Percentiles rank a stretch among this genome's conserved stretches.
Evolutionary conservation across 257 asterid genomes (phyloP).

Genomic region (Knoxia roxburghii): DNA sequence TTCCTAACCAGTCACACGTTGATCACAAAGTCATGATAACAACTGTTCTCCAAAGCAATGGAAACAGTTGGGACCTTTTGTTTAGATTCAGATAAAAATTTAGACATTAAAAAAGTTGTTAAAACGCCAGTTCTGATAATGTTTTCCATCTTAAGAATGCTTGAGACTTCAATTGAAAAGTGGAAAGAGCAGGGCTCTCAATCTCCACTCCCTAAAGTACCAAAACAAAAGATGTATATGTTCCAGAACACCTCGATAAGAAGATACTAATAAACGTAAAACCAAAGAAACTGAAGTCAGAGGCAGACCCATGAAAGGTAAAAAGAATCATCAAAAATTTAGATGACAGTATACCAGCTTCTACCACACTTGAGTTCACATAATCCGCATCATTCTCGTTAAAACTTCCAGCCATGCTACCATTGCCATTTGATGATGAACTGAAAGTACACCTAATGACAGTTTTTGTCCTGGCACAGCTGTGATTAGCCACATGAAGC

Average conservation of each 20-base stretch:
- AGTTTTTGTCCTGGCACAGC: conserved; percentile 25
- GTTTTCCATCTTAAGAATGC: too few relatives aligned
- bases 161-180: too few relatives aligned
- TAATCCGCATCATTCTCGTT: conserved; percentile 75
- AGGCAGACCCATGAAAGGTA: neutral
- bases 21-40: neutral
- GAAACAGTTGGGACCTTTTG: neutral
- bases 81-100: too few relatives aligned
- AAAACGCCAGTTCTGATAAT: too few relatives aligned
- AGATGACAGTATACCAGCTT: conserved; percentile 60
- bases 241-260: neutral
- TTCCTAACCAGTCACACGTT: neutral
- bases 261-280: neutral
- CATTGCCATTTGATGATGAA: conserved; percentile 83
- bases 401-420: conserved; percentile 76
- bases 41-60: neutral
- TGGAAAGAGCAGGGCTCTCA: too few relatives aligned
- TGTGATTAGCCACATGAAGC: conserved; percentile 24
- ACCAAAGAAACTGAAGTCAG: neutral
- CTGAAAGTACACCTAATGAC: conserved; percentile 56
- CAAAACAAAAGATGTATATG: neutral
- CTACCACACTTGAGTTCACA: conserved; percentile 78
- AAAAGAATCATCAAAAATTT: neutral
- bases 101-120: too few relatives aligned
- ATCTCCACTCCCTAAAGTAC: too few relatives aligned